A percentile compares a stretch with the other conserved stretches of the same genome.
Evolutionary conservation across 2,329 filamentous ascomycete species (phyloP).

Genomic region (Aspergillus ochraceus): DNA sequence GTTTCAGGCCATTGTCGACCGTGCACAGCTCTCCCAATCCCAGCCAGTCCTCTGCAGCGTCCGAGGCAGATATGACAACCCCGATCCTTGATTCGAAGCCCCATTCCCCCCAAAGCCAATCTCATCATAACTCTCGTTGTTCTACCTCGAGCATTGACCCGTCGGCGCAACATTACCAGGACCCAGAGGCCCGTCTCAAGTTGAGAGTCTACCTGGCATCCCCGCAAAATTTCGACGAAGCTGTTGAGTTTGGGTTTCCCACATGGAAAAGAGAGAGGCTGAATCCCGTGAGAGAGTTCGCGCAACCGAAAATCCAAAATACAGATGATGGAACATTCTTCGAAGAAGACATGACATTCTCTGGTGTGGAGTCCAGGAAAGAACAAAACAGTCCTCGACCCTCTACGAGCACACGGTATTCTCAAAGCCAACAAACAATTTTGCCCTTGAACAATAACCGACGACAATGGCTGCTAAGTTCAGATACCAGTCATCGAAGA

Average conservation of each 20-base stretch:
- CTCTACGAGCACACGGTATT: slow-evolving; percentile 12
- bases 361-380: slow-evolving; percentile 31
- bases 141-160: slow-evolving; percentile 63
- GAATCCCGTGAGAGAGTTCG: slow-evolving; percentile 16
- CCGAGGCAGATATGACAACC: no score
- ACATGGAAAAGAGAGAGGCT: slow-evolving; percentile 38
- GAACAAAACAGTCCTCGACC: slow-evolving; percentile 18
- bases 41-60: slow-evolving; percentile 45
- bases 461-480: slow-evolving; percentile 19
- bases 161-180: slow-evolving; percentile 79
- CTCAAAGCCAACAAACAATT: slow-evolving; percentile 10
- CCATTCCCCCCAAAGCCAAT: slow-evolving; percentile 46
- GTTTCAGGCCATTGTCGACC: slow-evolving; percentile 41
- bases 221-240: slow-evolving; percentile 93
- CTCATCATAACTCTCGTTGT: slow-evolving; percentile 54
- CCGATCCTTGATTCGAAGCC: slow-evolving; percentile 40
- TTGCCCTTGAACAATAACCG: slow-evolving; percentile 17
- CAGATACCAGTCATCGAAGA: slow-evolving; percentile 50
- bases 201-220: slow-evolving; percentile 83
- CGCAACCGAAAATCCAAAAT: slow-evolving; percentile 37
- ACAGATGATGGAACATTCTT: slow-evolving; percentile 54
- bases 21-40: slow-evolving; percentile 39
- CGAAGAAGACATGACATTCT: slow-evolving; percentile 49
- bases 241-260: slow-evolving; percentile 89
- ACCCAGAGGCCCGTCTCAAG: slow-evolving; percentile 84